Percentiles rank a stretch among this genome's conserved stretches.
Conservation (phyloP, 73 alveolate species). For the Blepharisma japonicum region DNA sequence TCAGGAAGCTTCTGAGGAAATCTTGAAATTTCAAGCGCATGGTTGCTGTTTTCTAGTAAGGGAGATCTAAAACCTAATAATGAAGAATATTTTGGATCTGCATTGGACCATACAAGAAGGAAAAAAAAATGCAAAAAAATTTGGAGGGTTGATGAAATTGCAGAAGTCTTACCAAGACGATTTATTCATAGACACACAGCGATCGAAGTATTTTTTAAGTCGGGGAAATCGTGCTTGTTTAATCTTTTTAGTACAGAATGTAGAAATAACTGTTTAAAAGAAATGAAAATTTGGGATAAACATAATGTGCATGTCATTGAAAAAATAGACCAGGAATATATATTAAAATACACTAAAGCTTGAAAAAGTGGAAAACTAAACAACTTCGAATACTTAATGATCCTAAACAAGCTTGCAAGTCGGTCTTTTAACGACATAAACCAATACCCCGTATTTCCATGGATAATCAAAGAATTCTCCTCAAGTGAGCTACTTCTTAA, state of each 20-base stretch:
- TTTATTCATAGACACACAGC: constrained; percentile 23
- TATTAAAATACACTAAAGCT: not conserved
- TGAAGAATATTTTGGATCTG: not conserved
- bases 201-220: not conserved
- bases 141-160: not conserved
- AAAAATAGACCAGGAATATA: no score
- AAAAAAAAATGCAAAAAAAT: constrained; percentile 13
- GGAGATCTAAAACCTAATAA: constrained; percentile 3
- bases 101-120: not conserved
- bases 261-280: not conserved
- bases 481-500: constrained; percentile 34
- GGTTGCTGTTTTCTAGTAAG: not conserved
- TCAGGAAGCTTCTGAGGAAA: constrained; percentile 7
- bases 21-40: not conserved
- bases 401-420: constrained; percentile 51
- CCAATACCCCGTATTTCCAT: constrained; percentile 81
- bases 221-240: constrained; percentile 25
- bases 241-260: constrained; percentile 2
- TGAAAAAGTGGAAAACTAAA: not conserved
- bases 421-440: constrained; percentile 70
- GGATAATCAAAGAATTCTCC: constrained; percentile 65
- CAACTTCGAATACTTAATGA: constrained; percentile 71
- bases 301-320: no score
- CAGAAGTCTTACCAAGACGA: constrained; percentile 21
- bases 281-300: not conserved